Evolutionary conservation across 768 basidiomycete genomes (phyloP).

Genomic region (Phylloporus sp.): DNA sequence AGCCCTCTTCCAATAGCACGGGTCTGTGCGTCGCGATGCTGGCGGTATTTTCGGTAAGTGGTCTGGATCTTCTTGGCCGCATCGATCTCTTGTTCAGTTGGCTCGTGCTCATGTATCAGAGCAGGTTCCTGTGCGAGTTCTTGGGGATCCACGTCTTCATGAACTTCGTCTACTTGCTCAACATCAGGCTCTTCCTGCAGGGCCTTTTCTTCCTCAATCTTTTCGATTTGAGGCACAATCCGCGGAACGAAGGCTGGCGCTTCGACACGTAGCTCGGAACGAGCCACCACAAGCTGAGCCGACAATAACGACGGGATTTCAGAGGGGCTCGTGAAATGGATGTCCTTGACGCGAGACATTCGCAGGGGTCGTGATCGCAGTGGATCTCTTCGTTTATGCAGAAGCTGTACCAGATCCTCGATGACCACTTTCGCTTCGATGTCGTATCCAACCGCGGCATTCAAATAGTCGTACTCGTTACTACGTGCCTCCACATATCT

Average conservation of each 20-base stretch:
- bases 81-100: slow-evolving; percentile 24
- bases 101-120: slow-evolving; percentile 14
- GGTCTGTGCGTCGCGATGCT: neutral
- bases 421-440: slow-evolving; percentile 4
- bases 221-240: neutral
- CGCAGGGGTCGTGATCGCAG: neutral
- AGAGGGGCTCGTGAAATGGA: slow-evolving; percentile 27
- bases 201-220: neutral
- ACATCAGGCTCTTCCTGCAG: neutral
- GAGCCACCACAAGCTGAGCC: slow-evolving; percentile 10
- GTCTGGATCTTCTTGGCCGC: slow-evolving; percentile 25
- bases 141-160: slow-evolving; percentile 14
- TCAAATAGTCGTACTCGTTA: slow-evolving; percentile 12
- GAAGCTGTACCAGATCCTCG: slow-evolving; percentile 22
- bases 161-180: neutral
- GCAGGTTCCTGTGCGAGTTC: slow-evolving; percentile 13
- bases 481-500: neutral
- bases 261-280: slow-evolving; percentile 11
- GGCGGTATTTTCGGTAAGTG: slow-evolving; percentile 9
- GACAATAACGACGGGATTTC: slow-evolving; percentile 31
- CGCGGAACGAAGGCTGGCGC: slow-evolving; percentile 19
- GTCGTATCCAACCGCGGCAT: slow-evolving; percentile 14
- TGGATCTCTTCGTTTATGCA: slow-evolving; percentile 14
- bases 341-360: slow-evolving; percentile 24
- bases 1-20: slow-evolving; percentile 14